Conservation (phyloP, 2,329 filamentous ascomycete species). For the Botryosphaeria agaves region DNA sequence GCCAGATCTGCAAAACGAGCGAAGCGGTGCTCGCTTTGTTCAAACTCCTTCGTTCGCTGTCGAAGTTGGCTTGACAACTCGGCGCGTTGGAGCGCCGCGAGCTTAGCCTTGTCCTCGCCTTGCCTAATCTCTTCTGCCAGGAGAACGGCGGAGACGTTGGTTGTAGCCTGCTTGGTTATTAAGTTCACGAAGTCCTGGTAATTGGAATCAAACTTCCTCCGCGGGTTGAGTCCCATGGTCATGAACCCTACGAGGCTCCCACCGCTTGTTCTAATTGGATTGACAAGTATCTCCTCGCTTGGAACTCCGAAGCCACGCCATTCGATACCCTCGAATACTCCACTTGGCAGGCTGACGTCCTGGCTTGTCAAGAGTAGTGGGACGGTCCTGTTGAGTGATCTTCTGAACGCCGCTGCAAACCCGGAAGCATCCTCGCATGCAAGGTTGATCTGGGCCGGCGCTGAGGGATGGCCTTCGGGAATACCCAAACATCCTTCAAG, state of each 20-base stretch:
- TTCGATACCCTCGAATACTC: conserved; percentile 5
- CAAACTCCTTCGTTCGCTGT: conserved; percentile 1
- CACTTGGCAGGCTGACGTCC: background rate
- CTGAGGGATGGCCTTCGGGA: conserved; percentile 3
- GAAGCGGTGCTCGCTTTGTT: conserved; percentile 3
- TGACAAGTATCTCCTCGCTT: conserved; percentile 5
- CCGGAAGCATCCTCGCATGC: background rate
- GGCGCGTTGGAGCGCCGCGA: conserved; percentile 1
- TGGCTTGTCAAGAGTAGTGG: background rate
- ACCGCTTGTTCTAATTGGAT: conserved; percentile 4
- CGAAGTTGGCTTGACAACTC: conserved; percentile 1
- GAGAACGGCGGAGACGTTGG: background rate
- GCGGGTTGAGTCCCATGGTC: conserved; percentile 9
- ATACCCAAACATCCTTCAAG: conserved; percentile 5
- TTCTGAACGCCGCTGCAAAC: background rate
- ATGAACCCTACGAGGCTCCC: conserved; percentile 7
- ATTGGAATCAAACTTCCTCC: conserved; percentile 6
- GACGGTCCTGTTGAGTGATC: background rate
- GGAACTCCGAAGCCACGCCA: conserved; percentile 9
- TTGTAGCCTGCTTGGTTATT: background rate
- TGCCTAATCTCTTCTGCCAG: background rate
- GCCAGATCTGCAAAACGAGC: conserved; percentile 2
- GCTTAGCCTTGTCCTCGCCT: background rate
- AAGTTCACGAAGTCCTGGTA: conserved; percentile 2
- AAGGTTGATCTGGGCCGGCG: conserved; percentile 1